phyloP scores from a whole-genome alignment of 1,284 basidiomycete species.

The Albatrellus sp. region DNA sequence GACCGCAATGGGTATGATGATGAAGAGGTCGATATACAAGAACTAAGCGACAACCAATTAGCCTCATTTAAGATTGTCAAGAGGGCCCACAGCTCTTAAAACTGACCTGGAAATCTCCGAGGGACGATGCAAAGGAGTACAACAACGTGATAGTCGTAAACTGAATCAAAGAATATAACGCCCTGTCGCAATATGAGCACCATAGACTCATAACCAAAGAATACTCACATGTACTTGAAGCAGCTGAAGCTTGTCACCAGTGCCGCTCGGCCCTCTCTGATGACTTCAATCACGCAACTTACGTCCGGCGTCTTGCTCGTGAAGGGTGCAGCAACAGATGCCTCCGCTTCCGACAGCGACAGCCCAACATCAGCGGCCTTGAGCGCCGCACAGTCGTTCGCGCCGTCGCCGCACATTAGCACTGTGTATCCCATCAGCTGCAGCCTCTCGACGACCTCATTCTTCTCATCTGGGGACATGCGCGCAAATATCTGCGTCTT shows the following conservation, averaged over 20 bases:
- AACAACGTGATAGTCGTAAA: slow-evolving; percentile 83
- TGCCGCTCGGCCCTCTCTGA: slow-evolving; percentile 91
- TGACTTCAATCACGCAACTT: slow-evolving; percentile 91
- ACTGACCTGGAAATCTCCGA: slow-evolving; percentile 90
- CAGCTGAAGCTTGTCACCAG: slow-evolving; percentile 97
- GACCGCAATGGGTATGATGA: slow-evolving; percentile 94
- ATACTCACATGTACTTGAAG: slow-evolving; percentile 93
- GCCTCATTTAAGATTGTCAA: neutral
- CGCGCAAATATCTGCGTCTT: slow-evolving; percentile 95
- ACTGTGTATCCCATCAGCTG: slow-evolving; percentile 93
- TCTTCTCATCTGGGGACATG: slow-evolving; percentile 99
- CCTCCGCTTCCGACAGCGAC: slow-evolving; percentile 95
- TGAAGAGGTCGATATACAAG: slow-evolving; percentile 94
- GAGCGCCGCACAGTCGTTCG: slow-evolving; percentile 96
- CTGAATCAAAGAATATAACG: slow-evolving; percentile 84
- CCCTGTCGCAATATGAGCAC: slow-evolving; percentile 34
- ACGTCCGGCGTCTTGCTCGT: slow-evolving; percentile 93
- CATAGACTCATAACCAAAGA: neutral
- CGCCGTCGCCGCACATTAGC: slow-evolving; percentile 97
- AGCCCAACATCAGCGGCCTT: slow-evolving; percentile 98
- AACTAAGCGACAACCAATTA: slow-evolving; percentile 40
- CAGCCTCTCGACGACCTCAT: slow-evolving; percentile 92
- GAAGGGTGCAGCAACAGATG: slow-evolving; percentile 98
- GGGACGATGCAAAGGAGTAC: slow-evolving; percentile 91
- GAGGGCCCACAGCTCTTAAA: neutral